Evolutionary conservation across 1,139 yeast species (phyloP).

Genomic region (Komagataea norvegica): DNA sequence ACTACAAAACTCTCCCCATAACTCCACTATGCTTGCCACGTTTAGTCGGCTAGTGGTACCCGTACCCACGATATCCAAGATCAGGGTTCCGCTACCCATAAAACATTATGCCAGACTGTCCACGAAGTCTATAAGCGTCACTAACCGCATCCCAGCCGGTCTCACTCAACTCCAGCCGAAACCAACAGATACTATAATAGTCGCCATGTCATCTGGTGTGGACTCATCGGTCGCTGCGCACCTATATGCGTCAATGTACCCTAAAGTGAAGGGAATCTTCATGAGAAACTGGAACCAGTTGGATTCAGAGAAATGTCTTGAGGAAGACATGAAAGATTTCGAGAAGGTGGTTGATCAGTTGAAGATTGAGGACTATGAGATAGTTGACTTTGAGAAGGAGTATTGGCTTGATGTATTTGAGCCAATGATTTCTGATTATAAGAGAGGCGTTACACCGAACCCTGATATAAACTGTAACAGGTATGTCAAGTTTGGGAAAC

Average conservation of each 20-base stretch:
- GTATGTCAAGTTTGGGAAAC: conserved; percentile 78
- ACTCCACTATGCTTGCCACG: too few relatives aligned
- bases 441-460: conserved; percentile 79
- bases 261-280: conserved; percentile 69
- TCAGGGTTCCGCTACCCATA: neutral
- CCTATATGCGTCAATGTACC: conserved; percentile 42
- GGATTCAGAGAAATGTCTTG: conserved; percentile 54
- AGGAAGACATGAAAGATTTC: conserved; percentile 86
- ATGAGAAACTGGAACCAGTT: conserved; percentile 88
- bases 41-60: too few relatives aligned
- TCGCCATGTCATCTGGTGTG: conserved; percentile 97
- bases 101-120: neutral
- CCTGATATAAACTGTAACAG: conserved; percentile 91
- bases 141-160: neutral
- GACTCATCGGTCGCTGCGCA: conserved; percentile 92
- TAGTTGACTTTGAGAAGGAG: conserved; percentile 82
- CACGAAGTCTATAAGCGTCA: neutral
- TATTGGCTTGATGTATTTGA: conserved; percentile 90
- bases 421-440: conserved; percentile 80
- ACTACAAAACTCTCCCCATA: too few relatives aligned
- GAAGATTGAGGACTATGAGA: conserved; percentile 55
- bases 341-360: conserved; percentile 55
- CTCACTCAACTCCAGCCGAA: conserved; percentile 6
- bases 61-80: too few relatives aligned
- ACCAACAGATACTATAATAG: conserved; percentile 37